Base-by-base conservation (phyloP, 2,329 filamentous ascomycete genomes). In the Xylariaceae sp. region DNA sequence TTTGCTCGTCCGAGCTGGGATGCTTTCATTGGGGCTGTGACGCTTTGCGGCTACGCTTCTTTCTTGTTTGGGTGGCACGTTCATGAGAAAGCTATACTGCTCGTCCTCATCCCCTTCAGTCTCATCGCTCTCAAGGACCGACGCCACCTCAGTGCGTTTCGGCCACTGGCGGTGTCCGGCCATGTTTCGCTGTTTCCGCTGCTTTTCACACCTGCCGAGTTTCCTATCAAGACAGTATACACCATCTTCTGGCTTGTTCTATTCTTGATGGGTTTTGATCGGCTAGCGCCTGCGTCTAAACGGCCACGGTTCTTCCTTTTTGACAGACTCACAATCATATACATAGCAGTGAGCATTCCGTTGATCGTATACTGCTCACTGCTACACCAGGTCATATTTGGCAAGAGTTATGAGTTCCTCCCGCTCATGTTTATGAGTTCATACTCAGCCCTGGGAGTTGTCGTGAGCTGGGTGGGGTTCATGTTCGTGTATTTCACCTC, bases 21-120 rank as follows among this genome's bases (percentile, higher is more conserved):
- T 61, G 89, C 85, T 53, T 98, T 99, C 71, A 84, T 98, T 37
- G 92, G 92, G 3, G 89, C 92, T 0, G 84, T 96, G 40, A 97
- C 94, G 0, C 85, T 98, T 14, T 98, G 95, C 70, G 95, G 91
- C 56, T 99, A 97, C 71, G 90, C 94, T 0, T 97, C 94, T 0
- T 99, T 99, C 77, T 82, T 99, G 8, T 98, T 98, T 67, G 94
- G 95, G 54, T 99, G 94, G 92, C 95, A 99, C 71, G 95, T 99
- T 7, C 95, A 99, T 69, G 95, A 99, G 72, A 99, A 99, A 75
- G 95, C 95, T 1, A 90, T 99, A 55, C 83, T 99, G 19, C 84
- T 98, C 17, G 89, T 98, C 70, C 92, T 99, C 64, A 90, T 98
- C 45, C 95, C 95, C 0, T 98, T 98, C 79, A 96, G 91, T 66